Evolutionary conservation across 2,329 filamentous ascomycete species (phyloP).

Genomic region (Sarocladium oryzae): DNA sequence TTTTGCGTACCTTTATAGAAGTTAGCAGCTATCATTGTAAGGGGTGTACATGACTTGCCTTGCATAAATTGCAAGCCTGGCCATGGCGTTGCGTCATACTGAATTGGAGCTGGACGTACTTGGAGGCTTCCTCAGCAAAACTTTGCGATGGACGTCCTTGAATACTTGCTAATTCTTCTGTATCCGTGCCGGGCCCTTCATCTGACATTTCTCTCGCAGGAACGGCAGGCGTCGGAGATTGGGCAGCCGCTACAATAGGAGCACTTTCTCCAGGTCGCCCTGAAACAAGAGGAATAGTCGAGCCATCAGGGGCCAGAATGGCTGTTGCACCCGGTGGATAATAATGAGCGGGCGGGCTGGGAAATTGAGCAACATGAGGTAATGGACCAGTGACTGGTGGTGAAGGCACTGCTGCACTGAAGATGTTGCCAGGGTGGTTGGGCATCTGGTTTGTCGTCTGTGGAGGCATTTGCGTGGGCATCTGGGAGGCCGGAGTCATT

Average conservation of each 20-base stretch:
- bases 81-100: slow-evolving; percentile 7
- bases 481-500: background rate
- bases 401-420: background rate
- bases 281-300: background rate
- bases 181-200: background rate
- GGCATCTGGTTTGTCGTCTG: background rate
- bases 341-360: background rate
- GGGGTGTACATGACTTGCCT: slow-evolving; percentile 7
- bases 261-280: background rate
- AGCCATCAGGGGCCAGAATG: background rate
- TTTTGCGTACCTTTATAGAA: background rate
- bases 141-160: background rate
- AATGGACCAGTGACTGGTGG: background rate
- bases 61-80: slow-evolving; percentile 14
- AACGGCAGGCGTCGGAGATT: too few species aligned
- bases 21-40: background rate
- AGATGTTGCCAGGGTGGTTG: background rate
- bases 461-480: background rate
- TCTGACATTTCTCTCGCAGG: too few species aligned
- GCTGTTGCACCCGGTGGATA: background rate
- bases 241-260: too few species aligned
- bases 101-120: slow-evolving; percentile 1
- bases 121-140: background rate
- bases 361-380: background rate
- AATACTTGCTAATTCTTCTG: background rate